These are phyloP conservation scores for Phyllosticta paracitricarpa DNA, from an alignment of 2,329 filamentous ascomycete species.

Conservation along the genomic window DNA sequence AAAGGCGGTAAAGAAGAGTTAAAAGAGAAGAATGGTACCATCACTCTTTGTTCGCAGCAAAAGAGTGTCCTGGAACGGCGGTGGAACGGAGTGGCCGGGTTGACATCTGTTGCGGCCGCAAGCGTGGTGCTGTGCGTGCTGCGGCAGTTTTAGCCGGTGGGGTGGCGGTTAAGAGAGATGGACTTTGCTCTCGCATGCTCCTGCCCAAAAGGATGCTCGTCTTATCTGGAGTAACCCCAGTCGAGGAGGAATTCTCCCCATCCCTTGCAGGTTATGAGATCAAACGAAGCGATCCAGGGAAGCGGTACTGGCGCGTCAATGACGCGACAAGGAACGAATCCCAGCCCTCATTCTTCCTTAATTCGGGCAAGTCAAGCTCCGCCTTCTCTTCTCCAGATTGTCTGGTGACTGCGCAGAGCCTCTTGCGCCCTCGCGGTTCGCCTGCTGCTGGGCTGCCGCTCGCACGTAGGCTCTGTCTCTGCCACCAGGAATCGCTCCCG, in stretches of 20 bases:
- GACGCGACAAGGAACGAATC: background rate
- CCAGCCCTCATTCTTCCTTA: background rate
- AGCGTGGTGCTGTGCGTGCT: no score
- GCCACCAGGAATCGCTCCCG: background rate
- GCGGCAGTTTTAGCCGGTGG: no score
- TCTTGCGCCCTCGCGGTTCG: background rate
- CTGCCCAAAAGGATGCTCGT: no score
- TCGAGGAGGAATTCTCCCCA: background rate
- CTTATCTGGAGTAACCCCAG: no score
- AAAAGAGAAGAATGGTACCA: no score
- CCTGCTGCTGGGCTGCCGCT: background rate
- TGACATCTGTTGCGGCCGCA: no score
- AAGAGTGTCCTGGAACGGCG: no score
- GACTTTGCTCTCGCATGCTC: no score
- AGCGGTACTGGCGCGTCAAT: background rate
- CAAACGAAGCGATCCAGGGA: background rate
- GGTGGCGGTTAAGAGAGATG: no score
- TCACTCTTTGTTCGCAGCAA: no score
- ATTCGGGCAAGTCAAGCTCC: constrained; percentile 7
- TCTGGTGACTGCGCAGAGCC: background rate
- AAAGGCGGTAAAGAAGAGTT: no score
- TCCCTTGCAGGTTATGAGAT: background rate
- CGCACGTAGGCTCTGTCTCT: constrained; percentile 3
- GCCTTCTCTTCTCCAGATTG: constrained; percentile 2
- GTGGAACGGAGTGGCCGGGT: no score